phyloP scores from a whole-genome alignment of 1,284 basidiomycete species.

The Papiliotrema laurentii region DNA sequence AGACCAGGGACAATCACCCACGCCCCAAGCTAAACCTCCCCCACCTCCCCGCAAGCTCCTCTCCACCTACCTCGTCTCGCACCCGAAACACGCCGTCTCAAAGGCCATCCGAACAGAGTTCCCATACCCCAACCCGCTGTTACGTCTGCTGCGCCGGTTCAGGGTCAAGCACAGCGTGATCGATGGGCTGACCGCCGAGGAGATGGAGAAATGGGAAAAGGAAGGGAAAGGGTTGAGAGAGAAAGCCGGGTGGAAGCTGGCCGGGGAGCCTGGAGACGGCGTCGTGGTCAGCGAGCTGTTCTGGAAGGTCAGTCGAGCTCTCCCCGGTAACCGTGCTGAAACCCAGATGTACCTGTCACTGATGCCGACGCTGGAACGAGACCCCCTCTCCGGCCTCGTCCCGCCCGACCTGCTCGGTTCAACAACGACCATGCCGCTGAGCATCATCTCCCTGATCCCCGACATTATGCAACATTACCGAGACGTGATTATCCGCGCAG shows the following conservation, averaged over 20 bases:
- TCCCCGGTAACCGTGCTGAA: not conserved
- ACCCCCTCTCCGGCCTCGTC: conserved; percentile 54
- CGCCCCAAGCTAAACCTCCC: not conserved
- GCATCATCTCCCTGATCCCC: conserved; percentile 53
- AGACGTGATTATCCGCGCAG: conserved; percentile 54
- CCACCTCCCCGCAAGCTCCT: conserved; percentile 16
- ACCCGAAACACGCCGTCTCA: conserved; percentile 33
- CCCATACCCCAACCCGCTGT: conserved; percentile 37
- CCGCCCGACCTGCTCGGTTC: conserved; percentile 56
- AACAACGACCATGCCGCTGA: conserved; percentile 56
- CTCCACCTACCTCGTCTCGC: conserved; percentile 31
- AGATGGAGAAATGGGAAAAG: conserved; percentile 30
- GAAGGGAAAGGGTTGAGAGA: conserved; percentile 28
- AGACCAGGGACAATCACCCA: too few species aligned
- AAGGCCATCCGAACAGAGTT: conserved; percentile 37
- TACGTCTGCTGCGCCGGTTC: conserved; percentile 35
- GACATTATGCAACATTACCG: conserved; percentile 59
- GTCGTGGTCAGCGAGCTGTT: conserved; percentile 42
- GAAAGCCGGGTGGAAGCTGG: conserved; percentile 45
- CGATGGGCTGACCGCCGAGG: conserved; percentile 34
- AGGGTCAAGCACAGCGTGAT: conserved; percentile 46
- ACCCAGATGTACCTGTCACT: conserved; percentile 55
- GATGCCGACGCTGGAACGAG: conserved; percentile 53
- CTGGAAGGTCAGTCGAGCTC: conserved; percentile 37
- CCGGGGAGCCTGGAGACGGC: conserved; percentile 34